Evolutionary conservation across 2,329 filamentous ascomycete species (phyloP).

Genomic region (Hymenoscyphus albidus): DNA sequence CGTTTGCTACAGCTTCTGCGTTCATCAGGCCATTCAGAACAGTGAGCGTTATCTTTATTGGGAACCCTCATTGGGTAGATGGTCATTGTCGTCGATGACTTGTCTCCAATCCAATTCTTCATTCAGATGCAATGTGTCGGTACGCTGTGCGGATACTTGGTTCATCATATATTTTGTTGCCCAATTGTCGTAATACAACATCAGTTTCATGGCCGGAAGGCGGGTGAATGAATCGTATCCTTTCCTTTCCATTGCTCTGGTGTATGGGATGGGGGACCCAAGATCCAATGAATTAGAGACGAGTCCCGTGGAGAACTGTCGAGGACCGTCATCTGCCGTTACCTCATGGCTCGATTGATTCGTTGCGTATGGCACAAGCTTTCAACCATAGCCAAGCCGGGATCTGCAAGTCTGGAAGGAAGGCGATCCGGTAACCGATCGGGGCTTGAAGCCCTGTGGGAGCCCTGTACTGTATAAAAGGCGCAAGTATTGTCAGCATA

Average conservation of each 20-base stretch:
- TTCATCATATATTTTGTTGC: slow-evolving; percentile 17
- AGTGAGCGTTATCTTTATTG: slow-evolving; percentile 14
- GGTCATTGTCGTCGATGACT: slow-evolving; percentile 8
- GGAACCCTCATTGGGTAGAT: slow-evolving; percentile 11
- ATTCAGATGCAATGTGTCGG: slow-evolving; percentile 7
- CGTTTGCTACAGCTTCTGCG: slow-evolving; percentile 1
- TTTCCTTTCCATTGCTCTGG: not conserved
- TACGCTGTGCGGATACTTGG: slow-evolving; percentile 4
- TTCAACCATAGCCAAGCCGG: slow-evolving; percentile 9
- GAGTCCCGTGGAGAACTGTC: not conserved
- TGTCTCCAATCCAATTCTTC: slow-evolving; percentile 12
- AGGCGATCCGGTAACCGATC: slow-evolving; percentile 6
- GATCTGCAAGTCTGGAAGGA: not conserved
- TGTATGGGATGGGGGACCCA: not conserved
- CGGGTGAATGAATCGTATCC: slow-evolving; percentile 11
- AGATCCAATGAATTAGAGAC: not conserved
- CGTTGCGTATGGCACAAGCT: not conserved
- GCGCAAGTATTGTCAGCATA: slow-evolving; percentile 11
- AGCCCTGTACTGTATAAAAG: slow-evolving; percentile 12
- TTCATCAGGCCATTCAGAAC: slow-evolving; percentile 14
- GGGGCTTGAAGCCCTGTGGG: slow-evolving; percentile 2
- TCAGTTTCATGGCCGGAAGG: slow-evolving; percentile 4
- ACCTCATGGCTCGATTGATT: not conserved
- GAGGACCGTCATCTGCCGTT: not conserved
- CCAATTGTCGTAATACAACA: slow-evolving; percentile 22